Base-by-base conservation (phyloP, 352 stramenopile genomes). In the Pythium sukuiense region DNA sequence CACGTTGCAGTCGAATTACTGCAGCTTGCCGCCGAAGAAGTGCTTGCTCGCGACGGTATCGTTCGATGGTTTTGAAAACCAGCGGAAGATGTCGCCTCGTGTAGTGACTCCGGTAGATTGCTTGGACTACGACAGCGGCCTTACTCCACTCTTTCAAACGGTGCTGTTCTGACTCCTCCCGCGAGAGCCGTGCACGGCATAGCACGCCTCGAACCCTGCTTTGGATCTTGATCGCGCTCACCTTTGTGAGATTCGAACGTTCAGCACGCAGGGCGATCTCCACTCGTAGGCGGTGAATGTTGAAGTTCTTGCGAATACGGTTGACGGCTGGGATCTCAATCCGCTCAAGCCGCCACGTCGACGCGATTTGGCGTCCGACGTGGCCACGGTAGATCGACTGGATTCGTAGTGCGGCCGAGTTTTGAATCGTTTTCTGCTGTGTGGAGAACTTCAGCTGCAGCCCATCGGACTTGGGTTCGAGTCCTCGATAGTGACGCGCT, bases 401-500 rank as follows among this genome's bases (percentile, higher is more conserved):
- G 6, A 94, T 77, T 14, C 83, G 77, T n/a, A 94, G 37, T 24
- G 77, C 85, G 0, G 85, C 82, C 13, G 85, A 94, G 32, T 86
- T 74, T 45, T 77, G 71, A 56, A 94, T 92, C 39, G 85, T 91
- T 27, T 80, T 74, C n/a, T 90, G 74, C 55, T 93, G 85, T 3
- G 87, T 72, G 0, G 77, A 87, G 45, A 92, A 89, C 45, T 91
- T 94, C 45, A 88, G 73, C 58, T 80, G 63, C 30, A 85, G 59
- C 16, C 74, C 74, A 55, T 92, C 76, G 9, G 55, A 29, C 29
- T 74, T 76, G 1, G 85, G 85, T 56, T 88, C 83, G 16, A 94
- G 65, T 0, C 85, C 85, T 14, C 83, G 77, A 61, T 91, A 92
- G 2, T 60, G 35, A 6, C 70, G 68, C 0, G 81, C 79, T 57